Evolutionary conservation across 2,329 filamentous ascomycete species (phyloP).

Genomic region (Ampelomyces quisqualis): DNA sequence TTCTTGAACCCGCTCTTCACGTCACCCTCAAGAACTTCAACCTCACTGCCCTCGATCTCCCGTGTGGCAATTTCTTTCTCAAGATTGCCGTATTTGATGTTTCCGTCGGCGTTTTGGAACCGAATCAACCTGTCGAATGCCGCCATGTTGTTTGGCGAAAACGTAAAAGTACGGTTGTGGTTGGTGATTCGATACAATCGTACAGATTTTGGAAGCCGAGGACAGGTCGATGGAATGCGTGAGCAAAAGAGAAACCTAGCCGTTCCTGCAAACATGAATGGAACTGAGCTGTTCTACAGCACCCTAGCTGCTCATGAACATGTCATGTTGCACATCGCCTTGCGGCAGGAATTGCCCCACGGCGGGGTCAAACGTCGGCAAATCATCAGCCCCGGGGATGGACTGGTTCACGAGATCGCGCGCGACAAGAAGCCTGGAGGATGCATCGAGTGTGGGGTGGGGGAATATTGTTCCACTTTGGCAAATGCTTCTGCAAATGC

Average conservation of each 20-base stretch:
- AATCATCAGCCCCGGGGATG: neutral
- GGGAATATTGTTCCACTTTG: constrained; percentile 1
- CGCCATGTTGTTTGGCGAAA: constrained; percentile 17
- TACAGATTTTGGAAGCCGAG: too few relatives aligned
- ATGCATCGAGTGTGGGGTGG: too few relatives aligned
- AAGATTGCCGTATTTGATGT: constrained; percentile 36
- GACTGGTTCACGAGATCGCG: neutral
- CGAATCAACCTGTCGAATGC: constrained; percentile 39
- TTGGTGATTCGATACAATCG: too few relatives aligned
- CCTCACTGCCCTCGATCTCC: constrained; percentile 35
- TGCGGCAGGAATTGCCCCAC: constrained; percentile 1
- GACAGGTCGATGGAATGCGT: neutral
- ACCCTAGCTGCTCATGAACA: constrained; percentile 1
- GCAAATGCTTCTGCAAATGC: neutral
- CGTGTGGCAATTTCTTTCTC: constrained; percentile 29
- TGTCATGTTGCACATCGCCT: constrained; percentile 1
- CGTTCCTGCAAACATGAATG: constrained; percentile 2
- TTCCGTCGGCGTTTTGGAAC: constrained; percentile 34
- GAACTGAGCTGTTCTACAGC: too few relatives aligned
- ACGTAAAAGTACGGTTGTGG: neutral
- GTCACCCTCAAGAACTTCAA: constrained; percentile 34
- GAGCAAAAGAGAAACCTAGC: constrained; percentile 3
- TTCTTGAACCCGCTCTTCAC: constrained; percentile 34
- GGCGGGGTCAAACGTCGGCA: constrained; percentile 4
- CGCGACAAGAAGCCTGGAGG: too few relatives aligned